Base-by-base conservation (phyloP, 2,329 filamentous ascomycete genomes). In the Penicillium sp. region DNA sequence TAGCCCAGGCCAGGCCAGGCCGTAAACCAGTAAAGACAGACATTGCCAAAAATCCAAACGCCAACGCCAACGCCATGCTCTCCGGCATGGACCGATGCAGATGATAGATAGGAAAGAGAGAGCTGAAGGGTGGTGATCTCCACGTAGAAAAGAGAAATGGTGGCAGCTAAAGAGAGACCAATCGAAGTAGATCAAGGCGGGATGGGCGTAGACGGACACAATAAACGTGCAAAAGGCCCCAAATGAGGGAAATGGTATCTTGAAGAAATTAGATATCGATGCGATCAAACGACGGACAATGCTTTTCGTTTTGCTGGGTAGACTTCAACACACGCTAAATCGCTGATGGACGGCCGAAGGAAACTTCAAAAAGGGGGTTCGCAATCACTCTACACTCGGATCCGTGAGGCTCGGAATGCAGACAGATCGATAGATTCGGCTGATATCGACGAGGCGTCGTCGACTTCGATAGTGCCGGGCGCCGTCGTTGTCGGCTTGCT, bases 381-480 rank as follows among this genome's bases (percentile, higher is more conserved):
- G 22, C 24, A 7, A 14, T 55, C 46, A 14, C 9, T 35, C 51
- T 64, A 69, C 27, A 63, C 60, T 51, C 67, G 60, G 18, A 68
- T 60, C 16, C 71, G 65, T 16, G 66, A 67, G 27, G 72, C 60
- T 51, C 73, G 68, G 57, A 76, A 75, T 41, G 73, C 73, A 43
- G 70, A 68, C 3, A 76, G 63, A 53, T 76, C 73, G 46, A 76
- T 70, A 14, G 71, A 73, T 52, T 75, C 69, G 24, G 70, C 73
- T 7, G 72, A 73, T 7, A 66, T 63, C n/a, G 72, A 72, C 5
- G 69, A 71, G 31, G 61, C 61, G 54, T 76, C 73, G 56, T 75
- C 74, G 9, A 76, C 74, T 58, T 76, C 74, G 33, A 76, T 76
- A 54, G 67, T 53, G 31, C 63, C 68, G 11, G 57, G 41, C 6